Base-by-base conservation (phyloP, 2,329 filamentous ascomycete species). In the Phaeosphaeria sp. region DNA sequence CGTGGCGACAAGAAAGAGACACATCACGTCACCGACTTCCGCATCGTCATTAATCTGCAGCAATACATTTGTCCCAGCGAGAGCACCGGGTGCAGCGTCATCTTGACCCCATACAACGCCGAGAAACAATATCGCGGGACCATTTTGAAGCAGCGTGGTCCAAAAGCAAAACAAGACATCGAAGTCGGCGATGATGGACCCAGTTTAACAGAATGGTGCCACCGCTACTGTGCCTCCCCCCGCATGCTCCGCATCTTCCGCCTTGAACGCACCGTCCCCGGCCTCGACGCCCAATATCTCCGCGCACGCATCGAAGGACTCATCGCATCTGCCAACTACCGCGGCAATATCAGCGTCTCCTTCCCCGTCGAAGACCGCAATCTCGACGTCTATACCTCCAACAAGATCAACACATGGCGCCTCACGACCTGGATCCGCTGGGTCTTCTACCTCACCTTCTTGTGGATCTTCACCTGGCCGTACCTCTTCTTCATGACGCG, bases 381-480 rank as follows among this genome's bases (percentile, higher is more conserved):
- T 21, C 79, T 90, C 20, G 84, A 89, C 51, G 81, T 91, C 0
- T 91, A 89, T 78, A 90, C 86, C 52, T 80, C 84, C 4, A 86
- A 84, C 64, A 81, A 78, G 50, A 79, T 87, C 58, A 92, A 91
- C 69, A 76, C 80, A 27, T 90, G 88, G 85, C 86, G 91, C 0
- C 78, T 87, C 46, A 88, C 82, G 1, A 73, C 72, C 6, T 91
- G 87, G 87, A 79, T 92, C 45, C 79, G 83, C 43, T 85, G 86
- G 81, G 45, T 91, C 9, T 91, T 88, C 77, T 87, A 86, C 70
- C 73, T 91, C 6, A 87, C 87, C 0, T 86, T 92, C 58, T 74
- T 90, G 13, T 90, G 90, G 83, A 68, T 93, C 55, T 81, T 93
- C 64, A 80, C 85, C 2, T 93, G 90, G 90, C 90, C 90, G 0